Base-by-base conservation (phyloP, 2,329 filamentous ascomycete species). In the Phaeoacremonium minimum region DNA sequence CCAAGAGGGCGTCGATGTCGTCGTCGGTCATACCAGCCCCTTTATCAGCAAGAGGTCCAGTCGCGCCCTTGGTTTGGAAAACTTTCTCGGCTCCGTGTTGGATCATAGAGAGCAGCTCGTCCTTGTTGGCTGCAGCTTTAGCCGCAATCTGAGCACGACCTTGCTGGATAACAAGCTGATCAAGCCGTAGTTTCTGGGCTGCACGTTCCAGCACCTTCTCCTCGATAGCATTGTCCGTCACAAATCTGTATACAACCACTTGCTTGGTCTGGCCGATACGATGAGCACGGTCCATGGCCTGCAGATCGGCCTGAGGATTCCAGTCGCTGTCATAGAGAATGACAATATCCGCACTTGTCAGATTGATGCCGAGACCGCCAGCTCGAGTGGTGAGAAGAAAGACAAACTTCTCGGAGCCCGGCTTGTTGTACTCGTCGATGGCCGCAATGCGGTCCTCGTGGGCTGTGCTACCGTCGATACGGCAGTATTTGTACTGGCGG, bases 211-310 rank as follows among this genome's bases (percentile, higher is more conserved):
- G 69, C 8, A 98, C 93, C 66, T 98, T 97, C 64, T 98, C 93
- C 56, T 98, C 93, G 42, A 98, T 97, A 1, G 93, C 93, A 54
- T 95, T 94, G 57, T 98, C 93, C 0, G 94, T 98, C 16, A 98
- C 87, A 51, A 98, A 96, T 42, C 93, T 80, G 67, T 95, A 98
- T 4, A 98, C 93, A 30, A 90, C 77, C 9, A 98, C 93, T 58
- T 98, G 93, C 66, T 98, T 98, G 5, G 88, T 98, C 66, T 98
- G 93, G 28, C 93, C 93, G 50, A 98, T 98, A 66, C 93, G 88
- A 67, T 98, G 93, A 35, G 93, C 93, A 57, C 93, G 87, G 55
- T 98, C 93, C 93, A 98, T 98, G 38, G 93, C 93, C 62, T 98
- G 93, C 41, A 98, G 67, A 79, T 98, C 93, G 14, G 93, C 93